phyloP scores from a whole-genome alignment of 768 basidiomycete genomes.

The Tricholoma terreum region DNA sequence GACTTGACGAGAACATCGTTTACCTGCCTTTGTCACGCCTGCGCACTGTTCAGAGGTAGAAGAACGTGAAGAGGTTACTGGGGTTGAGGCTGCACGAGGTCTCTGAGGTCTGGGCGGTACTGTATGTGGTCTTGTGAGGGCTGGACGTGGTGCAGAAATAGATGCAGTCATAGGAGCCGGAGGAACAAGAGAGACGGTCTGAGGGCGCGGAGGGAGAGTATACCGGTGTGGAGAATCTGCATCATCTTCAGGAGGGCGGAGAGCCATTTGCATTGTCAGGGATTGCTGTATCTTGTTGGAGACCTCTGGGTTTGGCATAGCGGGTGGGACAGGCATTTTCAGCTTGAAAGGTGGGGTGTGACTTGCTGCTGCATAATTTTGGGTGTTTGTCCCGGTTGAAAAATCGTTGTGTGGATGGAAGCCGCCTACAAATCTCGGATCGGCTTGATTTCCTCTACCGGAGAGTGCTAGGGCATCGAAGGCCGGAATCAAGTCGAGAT shows the following conservation, averaged over 20 bases:
- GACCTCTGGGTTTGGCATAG: slow-evolving; percentile 37
- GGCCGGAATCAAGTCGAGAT: slow-evolving; percentile 19
- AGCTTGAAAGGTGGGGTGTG: slow-evolving; percentile 4
- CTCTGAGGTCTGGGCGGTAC: slow-evolving; percentile 15
- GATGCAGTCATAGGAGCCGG: slow-evolving; percentile 12
- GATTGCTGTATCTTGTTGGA: slow-evolving; percentile 19
- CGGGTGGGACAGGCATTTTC: slow-evolving; percentile 17
- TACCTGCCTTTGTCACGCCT: slow-evolving; percentile 62
- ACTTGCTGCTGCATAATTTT: not conserved
- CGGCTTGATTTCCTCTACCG: not conserved
- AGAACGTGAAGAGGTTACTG: slow-evolving; percentile 15
- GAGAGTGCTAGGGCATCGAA: slow-evolving; percentile 28
- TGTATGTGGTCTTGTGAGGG: slow-evolving; percentile 8
- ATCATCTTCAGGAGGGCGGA: slow-evolving; percentile 19
- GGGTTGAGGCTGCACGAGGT: slow-evolving; percentile 20
- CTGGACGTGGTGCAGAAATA: slow-evolving; percentile 20
- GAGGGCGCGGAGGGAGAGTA: slow-evolving; percentile 25
- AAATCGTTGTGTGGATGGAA: slow-evolving; percentile 27
- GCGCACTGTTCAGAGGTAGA: slow-evolving; percentile 48
- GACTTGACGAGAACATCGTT: slow-evolving; percentile 58
- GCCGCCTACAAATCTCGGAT: slow-evolving; percentile 45
- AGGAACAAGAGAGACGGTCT: slow-evolving; percentile 26
- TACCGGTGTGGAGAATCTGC: not conserved
- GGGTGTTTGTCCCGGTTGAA: not conserved
- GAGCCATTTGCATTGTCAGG: slow-evolving; percentile 40